Evolutionary conservation across 2,329 filamentous ascomycete genomes (phyloP), one percentile per base, ranked within the genome.

Genomic region (Myrmaecium sp.): DNA sequence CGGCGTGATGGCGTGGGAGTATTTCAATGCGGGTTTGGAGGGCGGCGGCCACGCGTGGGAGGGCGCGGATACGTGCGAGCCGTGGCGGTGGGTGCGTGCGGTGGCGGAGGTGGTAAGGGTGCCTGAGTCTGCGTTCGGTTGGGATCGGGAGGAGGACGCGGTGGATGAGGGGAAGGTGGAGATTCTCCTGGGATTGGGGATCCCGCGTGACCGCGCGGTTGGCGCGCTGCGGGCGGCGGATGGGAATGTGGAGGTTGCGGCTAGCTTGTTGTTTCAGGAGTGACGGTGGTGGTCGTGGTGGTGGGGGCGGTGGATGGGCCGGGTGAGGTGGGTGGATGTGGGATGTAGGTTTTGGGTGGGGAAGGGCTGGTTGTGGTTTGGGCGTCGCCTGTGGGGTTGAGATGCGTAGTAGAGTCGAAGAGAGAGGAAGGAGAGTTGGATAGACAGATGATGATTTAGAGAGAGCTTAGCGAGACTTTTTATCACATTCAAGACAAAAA

Each of bases 1-100:
- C 1, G 84, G 84, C 1, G 72, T 94, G 5, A 89, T 89, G 73
- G 82, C 82, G 3, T 94, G 84, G 84, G 84, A 94, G 55, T 93
- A 89, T 47, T 93, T 86, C 55, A 91, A 92, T 55, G 69, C 74
- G 7, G 49, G 48, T 10, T 41, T 44, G 14, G 36, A 36, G 15
- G 28, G 36, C 13, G 42, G 36, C 41, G 1, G 41, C 39, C 5
- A 42, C 44, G 25, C 37, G 44, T 0, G 29, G 48, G 6, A 23
- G 0, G 72, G 31, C 77, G 0, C 74, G 73, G 1, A 73, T 67
- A 14, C 46, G 44, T 2, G 56, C 58, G 8, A 54, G 61, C 78
- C 80, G 0, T 86, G 76, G 75, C 62, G 78, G 37, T 93, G 83
- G 83, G 79, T 78, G 0, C 63, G 61, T 24, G 62, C 64, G 30